Percentiles rank a stretch among this genome's conserved stretches.
Evolutionary conservation across 148 eudicot species (phyloP).

Genomic region (Rhododendron simsii): DNA sequence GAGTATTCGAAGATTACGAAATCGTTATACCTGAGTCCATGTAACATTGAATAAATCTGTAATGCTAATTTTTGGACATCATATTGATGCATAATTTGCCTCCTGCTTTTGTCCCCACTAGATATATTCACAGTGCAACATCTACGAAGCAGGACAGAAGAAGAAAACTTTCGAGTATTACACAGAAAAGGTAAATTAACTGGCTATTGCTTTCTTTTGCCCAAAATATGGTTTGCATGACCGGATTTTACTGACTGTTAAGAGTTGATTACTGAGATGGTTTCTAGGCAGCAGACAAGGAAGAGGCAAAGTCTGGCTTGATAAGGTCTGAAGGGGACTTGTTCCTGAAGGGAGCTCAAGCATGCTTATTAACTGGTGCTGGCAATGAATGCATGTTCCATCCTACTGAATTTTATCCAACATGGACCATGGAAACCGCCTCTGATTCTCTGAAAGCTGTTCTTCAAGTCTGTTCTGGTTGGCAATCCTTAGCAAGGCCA

Average conservation of each 20-base stretch:
- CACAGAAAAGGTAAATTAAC: conserved; percentile 67
- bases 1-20: neutral
- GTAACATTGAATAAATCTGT: neutral
- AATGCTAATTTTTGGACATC: neutral
- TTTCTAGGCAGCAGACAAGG: conserved; percentile 54
- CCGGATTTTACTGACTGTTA: neutral
- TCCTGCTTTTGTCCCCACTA: conserved; percentile 18
- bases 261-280: neutral
- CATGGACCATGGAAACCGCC: conserved; percentile 39
- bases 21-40: neutral
- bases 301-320: conserved; percentile 38
- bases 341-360: conserved; percentile 46
- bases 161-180: conserved; percentile 62
- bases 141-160: conserved; percentile 88
- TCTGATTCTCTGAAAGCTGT: conserved; percentile 27
- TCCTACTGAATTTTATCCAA: conserved; percentile 44
- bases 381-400: conserved; percentile 45
- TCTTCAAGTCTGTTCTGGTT: conserved; percentile 31
- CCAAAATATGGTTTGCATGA: neutral
- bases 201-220: neutral
- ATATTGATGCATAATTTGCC: neutral
- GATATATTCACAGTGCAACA: conserved; percentile 90
- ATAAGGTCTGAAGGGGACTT: conserved; percentile 57
- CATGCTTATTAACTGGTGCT: conserved; percentile 25
- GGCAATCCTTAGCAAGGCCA: conserved; percentile 31